Percentiles rank a stretch among this genome's conserved stretches.
Conservation (phyloP, 805 yeast species). For the Kazachstania bromeliacearum region DNA sequence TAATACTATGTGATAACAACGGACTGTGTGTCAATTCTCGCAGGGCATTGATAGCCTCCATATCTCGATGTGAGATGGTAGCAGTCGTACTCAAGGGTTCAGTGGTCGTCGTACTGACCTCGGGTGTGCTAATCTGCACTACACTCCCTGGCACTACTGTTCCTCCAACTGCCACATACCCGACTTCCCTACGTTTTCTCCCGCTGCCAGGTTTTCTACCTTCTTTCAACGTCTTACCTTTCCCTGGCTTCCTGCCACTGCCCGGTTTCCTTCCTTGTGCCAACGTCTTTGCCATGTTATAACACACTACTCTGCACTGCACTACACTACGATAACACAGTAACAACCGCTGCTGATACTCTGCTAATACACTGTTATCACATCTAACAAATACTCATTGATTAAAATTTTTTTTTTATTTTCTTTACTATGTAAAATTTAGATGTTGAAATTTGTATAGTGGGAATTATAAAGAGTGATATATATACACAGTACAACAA, state of each 20-base stretch:
- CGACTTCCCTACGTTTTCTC: conserved; percentile 16
- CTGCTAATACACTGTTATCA: no score
- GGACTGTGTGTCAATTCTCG: conserved; percentile 22
- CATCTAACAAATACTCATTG: no score
- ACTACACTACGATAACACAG: no score
- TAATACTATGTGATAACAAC: no score
- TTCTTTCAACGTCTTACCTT: conserved; percentile 26
- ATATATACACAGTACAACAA: no score
- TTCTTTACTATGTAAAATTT: no score
- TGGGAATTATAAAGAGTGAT: no score
- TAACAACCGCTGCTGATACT: no score
- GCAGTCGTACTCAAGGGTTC: no score
- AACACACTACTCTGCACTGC: no score
- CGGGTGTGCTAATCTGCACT: neutral
- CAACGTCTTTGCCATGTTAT: conserved; percentile 28
- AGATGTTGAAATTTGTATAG: no score
- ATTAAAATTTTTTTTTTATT: no score
- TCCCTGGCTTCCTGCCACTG: conserved; percentile 30
- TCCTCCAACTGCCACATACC: neutral
- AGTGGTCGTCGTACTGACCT: neutral
- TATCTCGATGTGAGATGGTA: conserved; percentile 10
- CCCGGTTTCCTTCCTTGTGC: conserved; percentile 31
- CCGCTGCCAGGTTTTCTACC: conserved; percentile 31
- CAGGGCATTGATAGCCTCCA: conserved; percentile 23
- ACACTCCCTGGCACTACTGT: neutral